A percentile compares a stretch with the other conserved stretches of the same genome.
Evolutionary conservation across 192 early-diverging fungal species (phyloP).

Genomic region (Rhizoclosmatium globosum): DNA sequence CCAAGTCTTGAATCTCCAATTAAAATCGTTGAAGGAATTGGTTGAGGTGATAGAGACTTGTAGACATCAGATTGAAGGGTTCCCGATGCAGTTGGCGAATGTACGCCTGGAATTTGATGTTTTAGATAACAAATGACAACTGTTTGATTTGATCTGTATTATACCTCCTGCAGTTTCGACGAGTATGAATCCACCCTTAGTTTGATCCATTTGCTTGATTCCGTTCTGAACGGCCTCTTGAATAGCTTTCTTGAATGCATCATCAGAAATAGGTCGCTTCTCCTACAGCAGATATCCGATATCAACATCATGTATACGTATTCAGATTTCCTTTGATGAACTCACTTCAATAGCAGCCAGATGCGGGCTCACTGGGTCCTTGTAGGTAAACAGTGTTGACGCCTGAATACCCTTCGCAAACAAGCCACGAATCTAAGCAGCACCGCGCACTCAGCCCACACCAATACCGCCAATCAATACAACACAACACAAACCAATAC

Average conservation of each 20-base stretch:
- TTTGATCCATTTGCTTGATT: background rate
- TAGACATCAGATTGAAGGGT: constrained; percentile 76
- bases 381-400: constrained; percentile 68
- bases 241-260: constrained; percentile 38
- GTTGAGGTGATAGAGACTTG: constrained; percentile 54
- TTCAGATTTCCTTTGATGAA: background rate
- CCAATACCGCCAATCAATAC: background rate
- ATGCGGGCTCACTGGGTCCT: constrained; percentile 80
- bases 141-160: background rate
- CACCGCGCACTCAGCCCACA: too few relatives aligned
- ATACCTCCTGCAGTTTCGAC: constrained; percentile 84
- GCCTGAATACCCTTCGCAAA: constrained; percentile 53
- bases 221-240: constrained; percentile 14
- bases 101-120: constrained; percentile 56
- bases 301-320: background rate
- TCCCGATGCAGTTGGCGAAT: constrained; percentile 78
- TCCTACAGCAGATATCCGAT: constrained; percentile 29
- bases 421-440: constrained; percentile 57
- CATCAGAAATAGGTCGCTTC: constrained; percentile 39
- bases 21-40: constrained; percentile 55
- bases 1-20: constrained; percentile 82
- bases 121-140: constrained; percentile 23
- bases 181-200: constrained; percentile 44
- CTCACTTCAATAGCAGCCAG: constrained; percentile 58
- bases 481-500: constrained; percentile 29